Percentiles rank a stretch among this genome's conserved stretches.
Conservation (phyloP, 2,329 filamentous ascomycete species). For the Colletotrichum caudatum region DNA sequence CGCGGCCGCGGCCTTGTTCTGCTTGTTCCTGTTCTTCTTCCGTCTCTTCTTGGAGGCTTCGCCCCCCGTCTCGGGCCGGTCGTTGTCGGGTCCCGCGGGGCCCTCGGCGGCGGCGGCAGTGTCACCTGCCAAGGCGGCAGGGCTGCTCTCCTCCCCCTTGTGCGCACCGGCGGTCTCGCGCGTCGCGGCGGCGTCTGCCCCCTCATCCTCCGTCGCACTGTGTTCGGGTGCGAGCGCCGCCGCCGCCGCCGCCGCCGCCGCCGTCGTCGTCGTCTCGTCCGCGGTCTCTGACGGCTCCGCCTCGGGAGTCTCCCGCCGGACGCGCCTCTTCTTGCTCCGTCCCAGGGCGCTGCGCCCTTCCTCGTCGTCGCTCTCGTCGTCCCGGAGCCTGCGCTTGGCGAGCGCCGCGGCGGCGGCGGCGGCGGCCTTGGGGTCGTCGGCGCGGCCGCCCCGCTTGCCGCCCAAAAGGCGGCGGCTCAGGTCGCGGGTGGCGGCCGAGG, state of each 20-base stretch:
- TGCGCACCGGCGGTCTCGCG: background rate
- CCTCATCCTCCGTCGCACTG: background rate
- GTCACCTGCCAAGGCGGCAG: background rate
- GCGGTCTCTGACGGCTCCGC: background rate
- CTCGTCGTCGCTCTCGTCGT: constrained; percentile 50
- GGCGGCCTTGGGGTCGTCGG: constrained; percentile 33
- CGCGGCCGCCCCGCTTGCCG: constrained; percentile 29
- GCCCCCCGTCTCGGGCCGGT: constrained; percentile 3
- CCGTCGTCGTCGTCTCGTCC: no score
- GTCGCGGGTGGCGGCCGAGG: constrained; percentile 46
- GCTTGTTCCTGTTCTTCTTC: constrained; percentile 43
- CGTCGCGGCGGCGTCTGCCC: constrained; percentile 9
- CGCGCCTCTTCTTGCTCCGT: constrained; percentile 51
- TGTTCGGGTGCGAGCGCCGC: background rate
- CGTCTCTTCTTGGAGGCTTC: constrained; percentile 46
- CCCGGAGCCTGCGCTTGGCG: constrained; percentile 31
- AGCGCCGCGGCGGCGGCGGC: constrained; percentile 36
- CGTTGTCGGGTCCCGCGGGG: background rate
- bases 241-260: background rate
- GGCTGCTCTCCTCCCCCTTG: background rate
- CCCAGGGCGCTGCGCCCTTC: constrained; percentile 54
- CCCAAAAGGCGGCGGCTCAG: constrained; percentile 51
- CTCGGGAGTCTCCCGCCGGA: constrained; percentile 36
- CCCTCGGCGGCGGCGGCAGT: background rate
- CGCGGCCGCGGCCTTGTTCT: constrained; percentile 27